Evolutionary conservation across 2,329 filamentous ascomycete species (phyloP).

Genomic region (Aureobasidium lini): DNA sequence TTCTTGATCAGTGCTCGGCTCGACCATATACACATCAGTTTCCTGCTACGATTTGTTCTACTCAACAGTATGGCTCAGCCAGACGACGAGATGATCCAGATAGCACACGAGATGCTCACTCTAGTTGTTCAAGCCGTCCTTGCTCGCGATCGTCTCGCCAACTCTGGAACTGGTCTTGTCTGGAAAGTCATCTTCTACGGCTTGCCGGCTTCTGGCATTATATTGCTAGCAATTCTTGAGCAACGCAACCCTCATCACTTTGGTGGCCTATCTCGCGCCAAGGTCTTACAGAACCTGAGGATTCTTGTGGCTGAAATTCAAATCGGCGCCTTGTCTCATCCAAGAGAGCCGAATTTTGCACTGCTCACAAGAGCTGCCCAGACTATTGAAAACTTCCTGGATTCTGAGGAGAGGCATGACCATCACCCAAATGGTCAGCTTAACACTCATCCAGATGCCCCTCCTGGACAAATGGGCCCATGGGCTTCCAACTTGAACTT

Average conservation of each 20-base stretch:
- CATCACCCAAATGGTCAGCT: constrained; percentile 9
- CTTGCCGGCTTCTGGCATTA: constrained; percentile 29
- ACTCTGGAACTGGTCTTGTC: constrained; percentile 28
- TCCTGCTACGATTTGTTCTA: constrained; percentile 24
- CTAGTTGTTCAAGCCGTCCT: constrained; percentile 26
- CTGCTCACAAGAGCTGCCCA: constrained; percentile 23
- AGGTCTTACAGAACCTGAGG: constrained; percentile 26
- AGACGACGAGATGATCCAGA: constrained; percentile 20
- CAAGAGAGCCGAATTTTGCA: constrained; percentile 25
- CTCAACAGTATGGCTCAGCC: constrained; percentile 21
- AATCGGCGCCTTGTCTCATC: constrained; percentile 23
- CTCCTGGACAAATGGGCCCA: not conserved
- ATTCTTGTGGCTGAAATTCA: constrained; percentile 28
- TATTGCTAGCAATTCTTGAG: constrained; percentile 25
- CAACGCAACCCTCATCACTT: not conserved
- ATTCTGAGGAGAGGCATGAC: constrained; percentile 12
- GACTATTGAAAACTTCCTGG: constrained; percentile 25
- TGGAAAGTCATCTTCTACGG: constrained; percentile 31
- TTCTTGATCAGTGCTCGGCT: constrained; percentile 28
- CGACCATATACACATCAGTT: constrained; percentile 28
- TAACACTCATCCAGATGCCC: not conserved
- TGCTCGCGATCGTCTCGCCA: constrained; percentile 24
- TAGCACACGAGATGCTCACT: constrained; percentile 25
- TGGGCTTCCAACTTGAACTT: constrained; percentile 17
- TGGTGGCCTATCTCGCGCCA: constrained; percentile 13